Evolutionary conservation across 345 rosid genomes (phyloP).

Genomic region (Anastatica hierochuntica): DNA sequence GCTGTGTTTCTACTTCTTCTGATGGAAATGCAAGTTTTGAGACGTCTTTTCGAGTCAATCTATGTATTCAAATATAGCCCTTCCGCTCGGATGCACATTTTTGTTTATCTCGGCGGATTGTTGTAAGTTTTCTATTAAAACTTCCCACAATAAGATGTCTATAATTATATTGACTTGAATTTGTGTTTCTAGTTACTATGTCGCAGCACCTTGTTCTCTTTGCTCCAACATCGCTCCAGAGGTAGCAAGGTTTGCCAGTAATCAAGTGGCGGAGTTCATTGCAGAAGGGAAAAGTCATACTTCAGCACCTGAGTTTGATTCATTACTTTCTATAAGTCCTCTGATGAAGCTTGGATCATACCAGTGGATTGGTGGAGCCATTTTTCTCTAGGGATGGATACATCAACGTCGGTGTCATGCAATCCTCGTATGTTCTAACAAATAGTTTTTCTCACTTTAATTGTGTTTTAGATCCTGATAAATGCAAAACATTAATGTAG

Average conservation of each 20-base stretch:
- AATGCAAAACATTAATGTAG: constrained; percentile 13
- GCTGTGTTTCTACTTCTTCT: constrained; percentile 52
- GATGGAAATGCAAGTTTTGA: constrained; percentile 58
- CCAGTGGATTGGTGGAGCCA: constrained; percentile 50
- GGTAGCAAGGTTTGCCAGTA: constrained; percentile 32
- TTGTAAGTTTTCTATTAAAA: too few relatives aligned
- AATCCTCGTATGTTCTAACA: constrained; percentile 41
- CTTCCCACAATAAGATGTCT: too few relatives aligned
- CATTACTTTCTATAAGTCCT: constrained; percentile 31
- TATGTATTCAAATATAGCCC: constrained; percentile 55
- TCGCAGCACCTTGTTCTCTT: constrained; percentile 51
- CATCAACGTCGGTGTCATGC: constrained; percentile 57
- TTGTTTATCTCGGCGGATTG: constrained; percentile 47
- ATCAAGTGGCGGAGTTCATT: constrained; percentile 33
- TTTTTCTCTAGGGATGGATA: constrained; percentile 68
- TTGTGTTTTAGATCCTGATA: constrained; percentile 1
- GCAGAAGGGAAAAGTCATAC: constrained; percentile 33
- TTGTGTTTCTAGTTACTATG: constrained; percentile 40
- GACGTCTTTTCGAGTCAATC: constrained; percentile 55
- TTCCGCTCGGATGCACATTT: constrained; percentile 52
- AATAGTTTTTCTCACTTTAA: neutral
- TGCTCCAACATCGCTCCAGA: constrained; percentile 38
- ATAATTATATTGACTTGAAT: neutral
- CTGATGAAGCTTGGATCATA: constrained; percentile 42
- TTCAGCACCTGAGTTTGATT: constrained; percentile 24